A percentile compares a stretch with the other conserved stretches of the same genome.
These are phyloP conservation scores for Podaxis carcinomalis DNA, from an alignment of 768 basidiomycete species.

Conservation along the genomic window DNA sequence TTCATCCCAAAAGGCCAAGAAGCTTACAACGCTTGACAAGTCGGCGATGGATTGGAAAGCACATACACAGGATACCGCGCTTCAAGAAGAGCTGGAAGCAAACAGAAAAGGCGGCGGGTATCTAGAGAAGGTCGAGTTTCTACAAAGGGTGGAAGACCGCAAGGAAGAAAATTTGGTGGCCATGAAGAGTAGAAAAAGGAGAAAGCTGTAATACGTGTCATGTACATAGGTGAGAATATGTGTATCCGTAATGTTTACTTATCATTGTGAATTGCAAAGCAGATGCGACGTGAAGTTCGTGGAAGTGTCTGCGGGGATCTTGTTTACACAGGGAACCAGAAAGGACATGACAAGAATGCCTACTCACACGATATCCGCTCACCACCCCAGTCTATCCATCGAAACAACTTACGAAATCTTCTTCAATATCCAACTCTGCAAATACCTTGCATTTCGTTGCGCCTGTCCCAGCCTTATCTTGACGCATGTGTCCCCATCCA, in stretches of 20 bases:
- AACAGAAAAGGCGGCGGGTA: slow-evolving; percentile 76
- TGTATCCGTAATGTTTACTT: background rate
- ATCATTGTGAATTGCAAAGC: background rate
- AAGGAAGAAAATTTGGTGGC: slow-evolving; percentile 62
- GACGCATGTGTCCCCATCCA: slow-evolving; percentile 19
- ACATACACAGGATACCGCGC: slow-evolving; percentile 46
- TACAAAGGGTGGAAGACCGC: slow-evolving; percentile 69
- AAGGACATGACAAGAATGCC: background rate
- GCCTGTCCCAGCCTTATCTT: slow-evolving; percentile 20
- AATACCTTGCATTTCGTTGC: slow-evolving; percentile 21
- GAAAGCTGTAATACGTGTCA: slow-evolving; percentile 23
- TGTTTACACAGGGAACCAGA: background rate
- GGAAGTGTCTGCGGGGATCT: background rate
- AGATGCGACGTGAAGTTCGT: background rate
- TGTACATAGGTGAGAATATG: background rate
- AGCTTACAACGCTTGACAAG: slow-evolving; percentile 80
- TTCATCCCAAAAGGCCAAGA: slow-evolving; percentile 52
- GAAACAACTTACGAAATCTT: slow-evolving; percentile 26
- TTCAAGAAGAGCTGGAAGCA: slow-evolving; percentile 70
- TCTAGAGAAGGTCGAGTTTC: slow-evolving; percentile 81
- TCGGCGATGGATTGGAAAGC: slow-evolving; percentile 83
- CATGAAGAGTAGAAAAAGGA: slow-evolving; percentile 52
- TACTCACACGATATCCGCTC: slow-evolving; percentile 14
- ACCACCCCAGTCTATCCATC: slow-evolving; percentile 17
- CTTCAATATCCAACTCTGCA: slow-evolving; percentile 20